These are phyloP conservation scores for Ballota nigra DNA, from an alignment of 257 asterid species.

Conservation along the genomic window DNA sequence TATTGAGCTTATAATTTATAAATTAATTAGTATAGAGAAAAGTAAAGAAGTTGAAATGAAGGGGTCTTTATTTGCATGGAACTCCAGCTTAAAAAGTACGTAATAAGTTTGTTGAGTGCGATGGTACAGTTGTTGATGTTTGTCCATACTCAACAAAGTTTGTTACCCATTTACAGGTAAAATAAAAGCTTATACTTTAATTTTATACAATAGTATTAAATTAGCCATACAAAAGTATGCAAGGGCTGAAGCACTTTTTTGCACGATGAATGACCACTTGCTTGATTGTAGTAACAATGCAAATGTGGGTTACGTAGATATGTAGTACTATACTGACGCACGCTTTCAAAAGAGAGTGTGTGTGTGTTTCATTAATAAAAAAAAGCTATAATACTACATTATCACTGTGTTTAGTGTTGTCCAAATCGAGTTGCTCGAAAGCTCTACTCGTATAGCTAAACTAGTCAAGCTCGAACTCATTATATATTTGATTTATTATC, in stretches of 20 bases:
- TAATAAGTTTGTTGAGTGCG: constrained; percentile 27
- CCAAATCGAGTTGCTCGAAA: too few species aligned
- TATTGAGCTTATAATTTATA: neutral
- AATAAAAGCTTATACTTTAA: neutral
- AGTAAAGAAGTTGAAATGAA: neutral
- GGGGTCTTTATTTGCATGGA: constrained; percentile 20
- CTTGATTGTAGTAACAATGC: neutral
- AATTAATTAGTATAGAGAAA: neutral
- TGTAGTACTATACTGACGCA: neutral
- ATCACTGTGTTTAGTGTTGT: too few species aligned
- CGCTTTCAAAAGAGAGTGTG: neutral
- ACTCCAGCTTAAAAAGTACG: constrained; percentile 20
- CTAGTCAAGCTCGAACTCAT: too few species aligned
- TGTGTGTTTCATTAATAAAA: neutral
- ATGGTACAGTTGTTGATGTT: constrained; percentile 35
- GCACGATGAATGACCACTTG: constrained; percentile 7
- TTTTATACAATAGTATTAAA: too few species aligned
- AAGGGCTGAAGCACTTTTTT: constrained; percentile 6
- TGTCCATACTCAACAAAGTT: constrained; percentile 31
- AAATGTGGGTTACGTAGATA: constrained; percentile 1
- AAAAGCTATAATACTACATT: too few species aligned
- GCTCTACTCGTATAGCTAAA: too few species aligned
- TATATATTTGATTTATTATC: too few species aligned
- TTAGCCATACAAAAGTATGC: neutral
- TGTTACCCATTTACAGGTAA: neutral